A percentile compares a stretch with the other conserved stretches of the same genome.
Evolutionary conservation across 2,329 filamentous ascomycete genomes (phyloP).

Genomic region (Cadophora gregata): DNA sequence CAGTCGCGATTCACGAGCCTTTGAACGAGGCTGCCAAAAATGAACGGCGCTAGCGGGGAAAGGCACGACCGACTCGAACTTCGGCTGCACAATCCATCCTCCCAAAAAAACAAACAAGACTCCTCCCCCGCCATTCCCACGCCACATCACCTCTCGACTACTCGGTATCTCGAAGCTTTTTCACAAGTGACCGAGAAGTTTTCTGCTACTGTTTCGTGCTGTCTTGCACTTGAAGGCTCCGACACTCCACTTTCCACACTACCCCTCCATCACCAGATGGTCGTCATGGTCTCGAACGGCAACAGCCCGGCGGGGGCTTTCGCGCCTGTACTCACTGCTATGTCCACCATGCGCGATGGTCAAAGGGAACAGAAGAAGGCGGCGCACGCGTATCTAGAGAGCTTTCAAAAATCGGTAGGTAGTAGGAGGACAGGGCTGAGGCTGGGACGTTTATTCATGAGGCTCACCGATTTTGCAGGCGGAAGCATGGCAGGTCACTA

Average conservation of each 20-base stretch:
- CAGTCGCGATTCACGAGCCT: slow-evolving; percentile 13
- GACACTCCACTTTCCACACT: slow-evolving; percentile 30
- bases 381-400: slow-evolving; percentile 88
- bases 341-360: slow-evolving; percentile 89
- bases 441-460: slow-evolving; percentile 18
- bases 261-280: slow-evolving; percentile 43
- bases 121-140: not conserved
- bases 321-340: slow-evolving; percentile 83
- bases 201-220: slow-evolving; percentile 22
- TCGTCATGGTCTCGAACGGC: slow-evolving; percentile 54
- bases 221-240: slow-evolving; percentile 18
- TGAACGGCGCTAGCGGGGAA: slow-evolving; percentile 17
- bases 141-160: not conserved
- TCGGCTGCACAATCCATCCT: slow-evolving; percentile 6
- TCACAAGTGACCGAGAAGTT: not conserved
- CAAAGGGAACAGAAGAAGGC: slow-evolving; percentile 84
- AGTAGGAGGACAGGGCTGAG: slow-evolving; percentile 21
- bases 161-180: not conserved
- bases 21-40: slow-evolving; percentile 20
- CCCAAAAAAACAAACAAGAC: slow-evolving; percentile 13
- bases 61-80: slow-evolving; percentile 17
- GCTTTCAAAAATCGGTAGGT: slow-evolving; percentile 97
- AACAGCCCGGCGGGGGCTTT: slow-evolving; percentile 73
- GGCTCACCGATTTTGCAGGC: slow-evolving; percentile 57
- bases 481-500: slow-evolving; percentile 88